These are phyloP conservation scores for Mycothermus thermophilus DNA, from an alignment of 495 filamentous ascomycete species.

Conservation along the genomic window DNA sequence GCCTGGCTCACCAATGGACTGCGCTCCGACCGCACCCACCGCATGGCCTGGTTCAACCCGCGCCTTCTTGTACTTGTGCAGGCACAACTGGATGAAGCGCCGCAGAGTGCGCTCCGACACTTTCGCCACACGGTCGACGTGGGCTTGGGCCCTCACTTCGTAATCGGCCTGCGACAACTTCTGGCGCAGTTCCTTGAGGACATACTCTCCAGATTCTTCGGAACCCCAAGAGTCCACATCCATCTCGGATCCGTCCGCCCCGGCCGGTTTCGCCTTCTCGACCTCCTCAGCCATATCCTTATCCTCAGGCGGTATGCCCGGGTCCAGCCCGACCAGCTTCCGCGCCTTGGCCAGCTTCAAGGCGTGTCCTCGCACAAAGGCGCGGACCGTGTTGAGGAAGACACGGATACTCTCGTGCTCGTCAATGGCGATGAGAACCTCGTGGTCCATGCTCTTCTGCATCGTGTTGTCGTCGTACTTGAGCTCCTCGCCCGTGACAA, in stretches of 20 bases:
- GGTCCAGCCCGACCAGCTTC: conserved; percentile 26
- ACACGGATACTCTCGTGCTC: conserved; percentile 72
- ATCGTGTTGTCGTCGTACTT: conserved; percentile 51
- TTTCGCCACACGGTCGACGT: conserved; percentile 62
- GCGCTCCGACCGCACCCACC: conserved; percentile 93
- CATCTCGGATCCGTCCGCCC: background rate
- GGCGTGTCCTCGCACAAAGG: conserved; percentile 44
- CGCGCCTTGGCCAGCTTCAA: conserved; percentile 38
- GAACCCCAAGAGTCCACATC: conserved; percentile 3
- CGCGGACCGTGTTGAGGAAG: conserved; percentile 64
- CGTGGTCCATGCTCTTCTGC: conserved; percentile 27
- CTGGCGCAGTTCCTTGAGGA: conserved; percentile 1
- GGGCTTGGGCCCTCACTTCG: conserved; percentile 7
- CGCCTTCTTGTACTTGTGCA: conserved; percentile 79
- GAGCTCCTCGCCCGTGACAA: conserved; percentile 35
- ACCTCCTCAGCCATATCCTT: conserved; percentile 4
- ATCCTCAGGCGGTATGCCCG: conserved; percentile 12
- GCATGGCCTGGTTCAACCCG: conserved; percentile 89
- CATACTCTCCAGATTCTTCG: conserved; percentile 2
- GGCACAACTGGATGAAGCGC: conserved; percentile 66
- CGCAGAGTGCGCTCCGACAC: conserved; percentile 58
- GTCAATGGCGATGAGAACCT: conserved; percentile 43
- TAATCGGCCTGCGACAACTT: conserved; percentile 1
- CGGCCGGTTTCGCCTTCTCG: conserved; percentile 10
- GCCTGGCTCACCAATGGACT: conserved; percentile 95